Percentiles rank a stretch among this genome's conserved stretches.
Conservation (phyloP, 768 basidiomycete species). For the Trametes elegans region DNA sequence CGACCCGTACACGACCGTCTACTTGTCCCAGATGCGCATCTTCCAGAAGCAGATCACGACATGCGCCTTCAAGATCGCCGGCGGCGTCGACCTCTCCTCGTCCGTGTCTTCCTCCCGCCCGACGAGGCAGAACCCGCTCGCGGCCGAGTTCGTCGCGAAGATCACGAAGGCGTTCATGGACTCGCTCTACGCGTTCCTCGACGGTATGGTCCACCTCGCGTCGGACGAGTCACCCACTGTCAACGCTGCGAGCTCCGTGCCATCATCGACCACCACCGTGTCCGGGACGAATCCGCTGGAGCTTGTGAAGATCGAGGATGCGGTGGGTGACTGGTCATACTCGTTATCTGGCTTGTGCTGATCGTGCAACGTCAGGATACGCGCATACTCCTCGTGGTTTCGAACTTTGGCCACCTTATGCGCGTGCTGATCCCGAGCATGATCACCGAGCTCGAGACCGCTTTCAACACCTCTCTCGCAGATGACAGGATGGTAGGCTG, state of each 20-base stretch:
- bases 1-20: constrained; percentile 67
- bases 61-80: constrained; percentile 76
- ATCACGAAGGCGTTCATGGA: constrained; percentile 87
- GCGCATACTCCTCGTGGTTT: constrained; percentile 82
- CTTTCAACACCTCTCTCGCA: constrained; percentile 67
- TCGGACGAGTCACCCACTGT: constrained; percentile 61
- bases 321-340: constrained; percentile 35
- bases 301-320: constrained; percentile 58
- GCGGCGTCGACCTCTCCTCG: constrained; percentile 58
- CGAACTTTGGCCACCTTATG: constrained; percentile 81
- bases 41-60: constrained; percentile 81
- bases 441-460: constrained; percentile 74
- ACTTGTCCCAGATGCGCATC: constrained; percentile 71
- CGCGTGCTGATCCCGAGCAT: constrained; percentile 71
- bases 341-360: not conserved
- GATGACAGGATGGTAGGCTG: constrained; percentile 80
- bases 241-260: constrained; percentile 36
- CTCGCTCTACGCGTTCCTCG: constrained; percentile 78
- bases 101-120: constrained; percentile 44
- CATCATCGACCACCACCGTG: constrained; percentile 30
- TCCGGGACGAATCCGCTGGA: constrained; percentile 51
- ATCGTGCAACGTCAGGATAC: constrained; percentile 56
- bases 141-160: constrained; percentile 64
- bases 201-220: constrained; percentile 80
- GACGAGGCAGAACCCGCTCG: constrained; percentile 58